Base-by-base conservation (phyloP, 805 yeast genomes). In the Saccharomycopsis olivae region DNA sequence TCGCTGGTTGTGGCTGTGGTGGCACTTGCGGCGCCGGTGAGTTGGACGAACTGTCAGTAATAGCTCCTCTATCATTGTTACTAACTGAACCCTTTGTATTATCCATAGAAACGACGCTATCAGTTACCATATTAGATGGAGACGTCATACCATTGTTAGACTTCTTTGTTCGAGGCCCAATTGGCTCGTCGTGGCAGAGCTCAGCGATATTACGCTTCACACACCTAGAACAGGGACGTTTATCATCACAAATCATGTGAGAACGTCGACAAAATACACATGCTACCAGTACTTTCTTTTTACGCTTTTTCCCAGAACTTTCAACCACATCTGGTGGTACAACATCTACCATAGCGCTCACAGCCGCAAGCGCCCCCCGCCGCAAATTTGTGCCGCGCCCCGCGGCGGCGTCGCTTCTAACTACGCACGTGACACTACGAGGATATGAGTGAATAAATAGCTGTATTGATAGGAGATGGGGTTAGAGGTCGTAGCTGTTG, bases 251-350 rank as follows among this genome's bases (percentile, higher is more conserved):
- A 23, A 86, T 82, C 88, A 88, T 84, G 57, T 88, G 97, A 0
- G 95, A 84, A 40, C 97, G 65, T 29, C 96, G 72, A 56, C 96
- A 88, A 54, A 83, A 88, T 1, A 88, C 81, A 60, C 97, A 88
- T 0, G 97, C 94, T 15, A 43, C 35, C 21, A 17, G 38, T n/a
- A 46, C 49, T 32, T 46, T 46, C 38, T 46, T 76, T 74, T 52
- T 70, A 61, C 57, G 67, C 71, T 39, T 71, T n/a, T n/a, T n/a
- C n/a, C n/a, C n/a, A n/a, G n/a, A n/a, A n/a, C n/a, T n/a, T n/a
- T n/a, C n/a, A n/a, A n/a, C n/a, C n/a, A n/a, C n/a, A n/a, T n/a
- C n/a, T n/a, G n/a, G n/a, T n/a, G n/a, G n/a, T n/a, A n/a, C n/a
- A n/a, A n/a, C n/a, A n/a, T n/a, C n/a, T n/a, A n/a, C n/a, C n/a